phyloP scores from a whole-genome alignment of 768 basidiomycete genomes.

The Kwoniella dendrophila region DNA sequence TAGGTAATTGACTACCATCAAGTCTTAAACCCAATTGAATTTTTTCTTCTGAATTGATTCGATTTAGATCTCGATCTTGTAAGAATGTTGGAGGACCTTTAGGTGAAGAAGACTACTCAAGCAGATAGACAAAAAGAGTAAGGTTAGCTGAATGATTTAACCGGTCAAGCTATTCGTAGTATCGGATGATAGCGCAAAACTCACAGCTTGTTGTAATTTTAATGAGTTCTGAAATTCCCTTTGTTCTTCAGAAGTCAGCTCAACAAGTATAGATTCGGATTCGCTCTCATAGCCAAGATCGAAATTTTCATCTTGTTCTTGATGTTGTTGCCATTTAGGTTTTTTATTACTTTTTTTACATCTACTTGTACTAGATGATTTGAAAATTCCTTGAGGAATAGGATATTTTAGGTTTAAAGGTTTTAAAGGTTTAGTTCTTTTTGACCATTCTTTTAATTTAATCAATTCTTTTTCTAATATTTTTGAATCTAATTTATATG shows the following conservation, averaged over 20 bases:
- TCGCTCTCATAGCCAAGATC: background rate
- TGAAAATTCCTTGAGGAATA: background rate
- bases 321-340: no score
- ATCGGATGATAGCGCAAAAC: background rate
- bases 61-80: background rate
- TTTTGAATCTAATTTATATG: background rate
- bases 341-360: no score
- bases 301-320: background rate
- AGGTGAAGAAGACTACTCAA: no score
- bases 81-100: no score
- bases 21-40: background rate
- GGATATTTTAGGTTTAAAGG: background rate
- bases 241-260: background rate
- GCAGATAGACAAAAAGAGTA: no score
- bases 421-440: background rate
- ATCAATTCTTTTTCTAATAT: background rate
- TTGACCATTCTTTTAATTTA: background rate
- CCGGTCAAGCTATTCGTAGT: no score
- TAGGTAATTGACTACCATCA: background rate
- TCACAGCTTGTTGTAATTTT: no score
- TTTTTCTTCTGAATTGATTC: background rate
- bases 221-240: no score
- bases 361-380: no score
- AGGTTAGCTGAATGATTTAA: no score
- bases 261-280: background rate